Percentiles rank a stretch among this genome's conserved stretches.
These are phyloP conservation scores for Helotiales sp. DNA, from an alignment of 2,329 filamentous ascomycete genomes.

Conservation along the genomic window DNA sequence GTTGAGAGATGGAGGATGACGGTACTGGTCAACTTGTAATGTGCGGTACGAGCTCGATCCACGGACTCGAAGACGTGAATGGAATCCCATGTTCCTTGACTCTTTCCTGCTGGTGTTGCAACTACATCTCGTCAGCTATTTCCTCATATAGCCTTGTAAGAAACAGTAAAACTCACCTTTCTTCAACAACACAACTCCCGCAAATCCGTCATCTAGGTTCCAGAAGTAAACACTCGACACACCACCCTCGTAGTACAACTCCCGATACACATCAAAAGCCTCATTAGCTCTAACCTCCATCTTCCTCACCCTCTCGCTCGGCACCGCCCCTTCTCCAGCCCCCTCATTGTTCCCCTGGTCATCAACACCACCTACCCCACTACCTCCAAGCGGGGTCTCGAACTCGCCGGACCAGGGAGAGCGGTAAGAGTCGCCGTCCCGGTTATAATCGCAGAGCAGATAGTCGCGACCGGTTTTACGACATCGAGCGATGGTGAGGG, in stretches of 20 bases:
- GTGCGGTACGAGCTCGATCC: slow-evolving; percentile 85
- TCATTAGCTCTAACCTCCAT: slow-evolving; percentile 95
- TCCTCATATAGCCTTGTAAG: neutral
- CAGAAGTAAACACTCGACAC: slow-evolving; percentile 97
- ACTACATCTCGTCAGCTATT: slow-evolving; percentile 44
- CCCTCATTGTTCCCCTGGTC: slow-evolving; percentile 53
- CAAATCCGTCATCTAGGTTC: slow-evolving; percentile 97
- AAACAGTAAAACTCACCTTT: slow-evolving; percentile 58
- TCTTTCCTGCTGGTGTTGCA: slow-evolving; percentile 63
- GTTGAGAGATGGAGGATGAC: slow-evolving; percentile 88
- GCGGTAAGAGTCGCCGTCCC: slow-evolving; percentile 95
- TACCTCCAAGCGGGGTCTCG: slow-evolving; percentile 79
- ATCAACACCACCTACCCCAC: slow-evolving; percentile 53
- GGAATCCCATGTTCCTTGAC: slow-evolving; percentile 89
- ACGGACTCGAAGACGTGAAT: slow-evolving; percentile 98
- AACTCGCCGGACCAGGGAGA: slow-evolving; percentile 99
- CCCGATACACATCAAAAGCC: slow-evolving; percentile 94
- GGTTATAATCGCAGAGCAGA: slow-evolving; percentile 99
- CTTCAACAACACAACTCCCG: slow-evolving; percentile 92
- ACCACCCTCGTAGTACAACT: slow-evolving; percentile 95
- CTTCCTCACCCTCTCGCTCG: slow-evolving; percentile 85
- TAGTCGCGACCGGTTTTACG: slow-evolving; percentile 90
- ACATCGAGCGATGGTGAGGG: slow-evolving; percentile 83
- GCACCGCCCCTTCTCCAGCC: slow-evolving; percentile 77
- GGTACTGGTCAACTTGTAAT: slow-evolving; percentile 97